Evolutionary conservation across 805 yeast genomes (phyloP), one percentile per base, ranked within the genome.

Genomic region (Wickerhamomyces bisporus): DNA sequence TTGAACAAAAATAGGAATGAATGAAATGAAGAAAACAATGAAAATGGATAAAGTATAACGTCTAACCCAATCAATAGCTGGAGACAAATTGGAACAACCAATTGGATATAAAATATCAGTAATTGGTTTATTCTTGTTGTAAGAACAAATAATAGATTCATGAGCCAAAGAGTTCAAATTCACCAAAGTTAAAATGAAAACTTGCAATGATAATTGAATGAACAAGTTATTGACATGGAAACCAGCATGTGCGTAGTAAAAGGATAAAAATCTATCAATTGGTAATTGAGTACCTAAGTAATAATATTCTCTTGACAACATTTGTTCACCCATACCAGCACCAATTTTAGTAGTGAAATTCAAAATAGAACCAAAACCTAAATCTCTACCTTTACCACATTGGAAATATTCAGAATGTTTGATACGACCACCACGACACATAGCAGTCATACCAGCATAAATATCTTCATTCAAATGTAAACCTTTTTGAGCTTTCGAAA

Each of bases 251-350:
- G 91, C 94, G 62, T 81, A 84, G 67, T 81, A 84, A 69, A 84
- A 84, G 9, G 91, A 80, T 47, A 84, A 70, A 71, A 84, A 81
- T 63, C 91, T 74, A 59, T 84, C 91, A 53, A 84, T 63, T 31
- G 91, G 93, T 45, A 84, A 66, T 56, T 80, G 88, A 27, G 91
- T 80, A 55, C 91, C 87, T 61, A 84, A 62, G 61, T 83, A 82
- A 63, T 79, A 84, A 60, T 84, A 84, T 60, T 84, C 94, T 65
- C 94, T 73, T 20, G 89, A 82, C 43, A 84, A 66, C 80, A 84
- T 81, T 61, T 84, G 94, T 64, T 84, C 94, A 61, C 93, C 93
- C 94, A 84, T 84, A 65, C 94, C 94, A 49, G 93, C 89, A 64
- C 94, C 94, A 73, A 84, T 83, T 65, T 84, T 84, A 30, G 89